These are phyloP conservation scores for Vitis hybrid DNA, from an alignment of 177 flowering plant species.

Conservation along the genomic window DNA sequence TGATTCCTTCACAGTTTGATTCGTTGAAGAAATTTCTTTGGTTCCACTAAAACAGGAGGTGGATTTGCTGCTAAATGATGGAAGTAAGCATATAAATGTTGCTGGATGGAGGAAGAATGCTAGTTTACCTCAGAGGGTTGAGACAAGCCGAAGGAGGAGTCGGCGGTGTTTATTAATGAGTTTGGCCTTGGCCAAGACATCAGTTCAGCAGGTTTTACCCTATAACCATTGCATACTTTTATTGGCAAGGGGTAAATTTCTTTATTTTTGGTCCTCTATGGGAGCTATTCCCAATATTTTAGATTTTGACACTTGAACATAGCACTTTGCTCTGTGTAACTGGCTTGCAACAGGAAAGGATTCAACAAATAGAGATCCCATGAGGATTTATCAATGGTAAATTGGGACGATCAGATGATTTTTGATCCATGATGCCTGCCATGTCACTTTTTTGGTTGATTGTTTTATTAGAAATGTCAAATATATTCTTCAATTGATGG, in stretches of 20 bases:
- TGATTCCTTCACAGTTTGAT: background rate
- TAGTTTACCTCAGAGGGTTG: constrained; percentile 77
- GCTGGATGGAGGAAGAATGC: constrained; percentile 84
- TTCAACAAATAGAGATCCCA: too few relatives aligned
- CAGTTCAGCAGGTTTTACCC: constrained; percentile 66
- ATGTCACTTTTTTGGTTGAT: too few relatives aligned
- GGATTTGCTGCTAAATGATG: constrained; percentile 95
- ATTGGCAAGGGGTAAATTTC: background rate
- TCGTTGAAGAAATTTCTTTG: constrained; percentile 1
- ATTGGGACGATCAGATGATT: too few relatives aligned
- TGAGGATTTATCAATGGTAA: too few relatives aligned
- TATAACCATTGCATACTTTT: background rate
- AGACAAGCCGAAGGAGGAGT: constrained; percentile 86
- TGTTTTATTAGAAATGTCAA: too few relatives aligned
- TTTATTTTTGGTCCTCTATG: too few relatives aligned
- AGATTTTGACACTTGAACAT: too few relatives aligned
- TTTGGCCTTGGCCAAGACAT: constrained; percentile 82
- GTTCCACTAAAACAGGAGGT: constrained; percentile 67
- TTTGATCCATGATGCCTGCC: too few relatives aligned
- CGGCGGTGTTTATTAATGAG: constrained; percentile 89
- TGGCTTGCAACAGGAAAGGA: too few relatives aligned
- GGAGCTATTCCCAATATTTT: too few relatives aligned
- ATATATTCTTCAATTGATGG: too few relatives aligned
- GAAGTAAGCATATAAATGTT: constrained; percentile 94
- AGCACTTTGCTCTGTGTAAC: too few relatives aligned